Base-by-base conservation (phyloP, 2,329 filamentous ascomycete genomes). In the Nannizzia gypsea region DNA sequence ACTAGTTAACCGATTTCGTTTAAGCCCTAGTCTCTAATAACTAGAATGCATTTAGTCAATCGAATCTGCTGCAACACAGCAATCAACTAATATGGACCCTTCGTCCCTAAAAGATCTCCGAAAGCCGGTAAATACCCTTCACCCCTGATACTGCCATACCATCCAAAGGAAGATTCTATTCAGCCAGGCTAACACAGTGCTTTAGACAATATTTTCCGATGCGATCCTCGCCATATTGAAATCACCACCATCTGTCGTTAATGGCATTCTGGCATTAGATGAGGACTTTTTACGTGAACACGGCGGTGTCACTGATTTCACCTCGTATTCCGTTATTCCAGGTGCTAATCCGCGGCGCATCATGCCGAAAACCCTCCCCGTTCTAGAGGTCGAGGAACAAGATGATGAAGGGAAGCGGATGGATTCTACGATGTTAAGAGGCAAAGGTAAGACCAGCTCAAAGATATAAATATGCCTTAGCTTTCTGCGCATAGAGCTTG, bases 201-300 rank as follows among this genome's bases (percentile, higher is more conserved):
- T 24, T 46, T 69, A 80, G 62, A 83, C 81, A 4, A 87, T 95
- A 63, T 95, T 89, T 73, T 89, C 88, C 0, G 87, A 91, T 67
- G 89, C 89, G 1, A 83, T 95, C 17, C 72, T 92, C 1, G 86
- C 81, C 1, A 87, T 95, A 72, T 76, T 93, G 1, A 70, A 74
- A 8, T 80, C 86, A 0, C 82, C 85, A 0, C 73, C 82, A 0
- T 63, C 74, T 0, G 71, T 72, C 3, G 85, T 93, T 22, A 95
- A 89, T 68, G 90, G 89, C 0, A 73, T 82, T 48, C 74, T 92
- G 3, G 78, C 86, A 61, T 80, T 90, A 0, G 90, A 95, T 67
- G 89, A 95, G 69, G 89, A 95, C 68, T 93, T 90, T 64, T 76
- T 95, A 31, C 78, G 87, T 17, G 76, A 80, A 5, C 78, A 85